A percentile compares a stretch with the other conserved stretches of the same genome.
Conservation (phyloP, 495 filamentous ascomycete species). For the Schizothecium vesticola region DNA sequence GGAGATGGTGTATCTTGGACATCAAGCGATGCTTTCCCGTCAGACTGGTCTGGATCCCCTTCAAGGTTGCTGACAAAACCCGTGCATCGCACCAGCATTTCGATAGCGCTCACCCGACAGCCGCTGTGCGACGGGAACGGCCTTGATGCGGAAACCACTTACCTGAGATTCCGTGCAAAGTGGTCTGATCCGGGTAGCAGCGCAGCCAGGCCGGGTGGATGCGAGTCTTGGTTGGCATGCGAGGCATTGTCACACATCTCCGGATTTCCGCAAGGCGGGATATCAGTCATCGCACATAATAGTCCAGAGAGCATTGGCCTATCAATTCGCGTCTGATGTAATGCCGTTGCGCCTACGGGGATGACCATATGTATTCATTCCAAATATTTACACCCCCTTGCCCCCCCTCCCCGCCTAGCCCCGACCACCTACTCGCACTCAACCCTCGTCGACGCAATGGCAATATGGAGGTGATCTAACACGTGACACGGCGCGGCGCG, state of each 20-base stretch:
- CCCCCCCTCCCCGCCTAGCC: no score
- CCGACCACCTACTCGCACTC: constrained; percentile 33
- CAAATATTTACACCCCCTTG: background rate
- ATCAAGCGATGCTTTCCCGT: background rate
- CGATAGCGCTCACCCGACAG: no score
- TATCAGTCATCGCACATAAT: background rate
- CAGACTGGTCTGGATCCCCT: background rate
- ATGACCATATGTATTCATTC: no score
- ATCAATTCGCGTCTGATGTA: background rate
- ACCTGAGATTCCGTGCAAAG: background rate
- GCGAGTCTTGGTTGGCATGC: background rate
- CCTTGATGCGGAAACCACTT: background rate
- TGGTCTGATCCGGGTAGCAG: background rate
- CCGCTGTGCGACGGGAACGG: background rate
- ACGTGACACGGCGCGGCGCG: no score
- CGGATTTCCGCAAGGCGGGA: background rate
- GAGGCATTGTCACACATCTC: background rate
- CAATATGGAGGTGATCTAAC: no score
- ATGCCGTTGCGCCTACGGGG: background rate
- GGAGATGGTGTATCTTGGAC: background rate
- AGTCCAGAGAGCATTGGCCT: background rate
- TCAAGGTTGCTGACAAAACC: background rate
- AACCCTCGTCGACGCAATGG: constrained; percentile 39
- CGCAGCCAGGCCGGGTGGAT: background rate
- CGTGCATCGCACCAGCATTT: background rate